These are phyloP conservation scores for Paradendryphiella salina DNA, from an alignment of 2,329 filamentous ascomycete genomes.

Conservation along the genomic window DNA sequence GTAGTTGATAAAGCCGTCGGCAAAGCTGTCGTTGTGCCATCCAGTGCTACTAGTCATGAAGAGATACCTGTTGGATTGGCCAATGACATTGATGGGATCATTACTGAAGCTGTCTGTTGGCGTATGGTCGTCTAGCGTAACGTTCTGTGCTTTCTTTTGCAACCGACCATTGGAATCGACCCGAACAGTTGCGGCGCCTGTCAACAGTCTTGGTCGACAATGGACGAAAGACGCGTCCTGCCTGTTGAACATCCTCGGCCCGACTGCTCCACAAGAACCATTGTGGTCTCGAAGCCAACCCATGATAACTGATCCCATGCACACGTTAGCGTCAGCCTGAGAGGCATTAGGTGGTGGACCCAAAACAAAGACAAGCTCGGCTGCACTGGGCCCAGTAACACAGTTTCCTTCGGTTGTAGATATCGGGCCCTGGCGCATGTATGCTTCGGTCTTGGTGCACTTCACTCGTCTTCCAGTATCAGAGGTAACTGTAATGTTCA, in stretches of 20 bases:
- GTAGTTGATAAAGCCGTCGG: conserved; percentile 54
- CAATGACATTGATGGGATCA: conserved; percentile 27
- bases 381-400: conserved; percentile 13
- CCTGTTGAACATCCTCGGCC: conserved; percentile 1
- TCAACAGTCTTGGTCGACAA: conserved; percentile 44
- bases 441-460: not conserved
- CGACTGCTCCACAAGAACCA: conserved; percentile 14
- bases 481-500: not conserved
- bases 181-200: conserved; percentile 41
- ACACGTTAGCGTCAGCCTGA: conserved; percentile 22
- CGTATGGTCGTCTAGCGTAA: not conserved
- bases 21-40: conserved; percentile 56
- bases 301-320: conserved; percentile 26
- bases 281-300: conserved; percentile 34
- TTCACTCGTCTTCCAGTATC: not conserved
- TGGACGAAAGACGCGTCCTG: conserved; percentile 37
- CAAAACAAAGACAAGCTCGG: conserved; percentile 19
- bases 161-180: conserved; percentile 43
- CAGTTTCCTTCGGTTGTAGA: not conserved
- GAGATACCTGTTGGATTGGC: conserved; percentile 30
- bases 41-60: conserved; percentile 8
- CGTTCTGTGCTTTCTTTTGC: conserved; percentile 4
- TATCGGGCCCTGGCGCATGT: not conserved
- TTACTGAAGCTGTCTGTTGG: conserved; percentile 26
- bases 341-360: conserved; percentile 19